Base-by-base conservation (phyloP, 176 grass and related monocot species). In the Miscanthus lutarioriparius region DNA sequence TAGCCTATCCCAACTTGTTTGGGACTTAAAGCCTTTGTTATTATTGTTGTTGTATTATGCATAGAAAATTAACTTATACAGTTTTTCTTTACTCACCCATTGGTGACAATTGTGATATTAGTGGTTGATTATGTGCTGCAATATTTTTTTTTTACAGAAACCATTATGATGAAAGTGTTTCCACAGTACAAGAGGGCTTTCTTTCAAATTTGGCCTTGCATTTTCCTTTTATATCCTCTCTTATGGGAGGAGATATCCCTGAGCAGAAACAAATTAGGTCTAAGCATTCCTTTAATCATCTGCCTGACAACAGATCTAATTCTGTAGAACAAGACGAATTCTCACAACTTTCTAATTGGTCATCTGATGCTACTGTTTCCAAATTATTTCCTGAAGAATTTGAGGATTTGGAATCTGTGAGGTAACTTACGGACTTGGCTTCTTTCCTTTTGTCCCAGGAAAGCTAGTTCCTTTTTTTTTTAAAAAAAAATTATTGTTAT, bases 221-320 rank as follows among this genome's bases (percentile, higher is more conserved):
- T 81, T 84, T 95, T 87, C 96, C 86, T 65, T 92, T 98, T 84
- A 76, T 95, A 62, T 89, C 89, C 47, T 92, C 89, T 77, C 67
- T 98, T 83, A 83, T 93, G 68, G 76, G 87, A 83, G 80, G 86
- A 82, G 87, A 87, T 81, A 77, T 82, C 58, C 56, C 73, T 33
- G 82, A 85, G 54, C 32, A 74, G 51, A 67, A 84, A 74, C 40
- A 80, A 65, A 67, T 70, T 81, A 44, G 23, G 17, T 22, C 43
- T 7, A 79, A 87, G 30, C 75, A 79, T 87, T 87, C 87, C 65
- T 58, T 63, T 73, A 62, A 69, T 37, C 37, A 44, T 49, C 39
- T 53, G 36, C n/a, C 69, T 44, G 69, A 75, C 38, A 82, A 10
- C 40, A 79, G 48, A 62, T 76, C 69, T 30, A 91, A 65, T 86